Conservation (phyloP, 306 rosid species). For the Carpinus viminea region DNA sequence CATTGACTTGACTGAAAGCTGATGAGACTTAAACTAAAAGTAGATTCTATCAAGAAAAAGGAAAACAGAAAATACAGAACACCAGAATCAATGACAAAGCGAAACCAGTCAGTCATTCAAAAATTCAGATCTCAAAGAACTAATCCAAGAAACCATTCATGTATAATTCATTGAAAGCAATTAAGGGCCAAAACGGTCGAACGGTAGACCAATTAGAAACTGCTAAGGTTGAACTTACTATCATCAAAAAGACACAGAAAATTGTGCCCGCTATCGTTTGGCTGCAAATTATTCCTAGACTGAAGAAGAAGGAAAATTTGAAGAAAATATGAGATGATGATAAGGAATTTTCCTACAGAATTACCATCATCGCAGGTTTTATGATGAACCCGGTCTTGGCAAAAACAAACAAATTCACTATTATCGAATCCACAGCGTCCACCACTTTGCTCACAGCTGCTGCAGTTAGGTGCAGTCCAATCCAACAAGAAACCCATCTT, state of each 20-base stretch:
- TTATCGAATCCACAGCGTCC: conserved; percentile 59
- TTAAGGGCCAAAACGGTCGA: too few species aligned
- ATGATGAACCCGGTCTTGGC: conserved; percentile 46
- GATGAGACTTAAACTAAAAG: too few species aligned
- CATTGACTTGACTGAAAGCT: too few species aligned
- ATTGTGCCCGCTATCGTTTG: background rate
- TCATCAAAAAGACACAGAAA: background rate
- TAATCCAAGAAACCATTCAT: background rate
- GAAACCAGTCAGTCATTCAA: background rate
- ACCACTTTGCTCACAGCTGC: conserved; percentile 53
- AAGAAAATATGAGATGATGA: background rate
- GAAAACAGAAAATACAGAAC: too few species aligned
- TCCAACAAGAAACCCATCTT: conserved; percentile 65
- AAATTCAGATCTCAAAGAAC: background rate
- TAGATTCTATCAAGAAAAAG: too few species aligned
- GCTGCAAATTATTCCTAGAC: too few species aligned
- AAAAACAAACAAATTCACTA: conserved; percentile 47
- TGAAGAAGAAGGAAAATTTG: background rate
- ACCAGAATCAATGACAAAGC: too few species aligned
- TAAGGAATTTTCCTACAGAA: conserved; percentile 11
- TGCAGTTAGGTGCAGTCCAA: conserved; percentile 58
- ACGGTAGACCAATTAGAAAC: too few species aligned
- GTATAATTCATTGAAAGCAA: background rate
- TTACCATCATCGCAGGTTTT: conserved; percentile 57
- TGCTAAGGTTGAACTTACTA: too few species aligned